Conservation (phyloP, 129 eudicot species). For the Apium graveolens region DNA sequence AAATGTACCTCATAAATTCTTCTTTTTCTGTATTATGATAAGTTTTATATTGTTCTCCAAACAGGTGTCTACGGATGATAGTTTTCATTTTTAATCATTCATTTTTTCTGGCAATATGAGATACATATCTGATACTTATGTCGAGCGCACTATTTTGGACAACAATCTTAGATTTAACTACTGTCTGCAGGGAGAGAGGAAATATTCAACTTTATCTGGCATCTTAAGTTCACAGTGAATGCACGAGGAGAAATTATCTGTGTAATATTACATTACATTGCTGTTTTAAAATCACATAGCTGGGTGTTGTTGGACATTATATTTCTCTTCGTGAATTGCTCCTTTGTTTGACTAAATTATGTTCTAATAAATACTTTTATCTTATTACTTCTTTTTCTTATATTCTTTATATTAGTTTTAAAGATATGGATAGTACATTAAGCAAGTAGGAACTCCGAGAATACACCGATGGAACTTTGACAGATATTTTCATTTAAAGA, state of each 20-base stretch:
- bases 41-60: too few relatives aligned
- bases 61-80: too few relatives aligned
- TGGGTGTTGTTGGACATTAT: neutral
- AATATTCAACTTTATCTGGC: too few relatives aligned
- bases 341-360: neutral
- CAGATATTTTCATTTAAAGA: slow-evolving; percentile 93
- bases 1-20: too few relatives aligned
- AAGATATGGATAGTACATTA: slow-evolving; percentile 70
- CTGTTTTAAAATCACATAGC: neutral
- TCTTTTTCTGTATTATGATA: too few relatives aligned
- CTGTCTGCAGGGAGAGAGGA: too few relatives aligned
- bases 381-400: slow-evolving; percentile 5
- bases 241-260: neutral
- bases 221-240: neutral
- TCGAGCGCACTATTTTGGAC: too few relatives aligned
- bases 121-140: too few relatives aligned
- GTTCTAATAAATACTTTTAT: neutral
- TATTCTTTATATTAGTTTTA: slow-evolving; percentile 17
- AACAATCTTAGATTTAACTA: too few relatives aligned
- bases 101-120: too few relatives aligned
- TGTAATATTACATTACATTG: neutral
- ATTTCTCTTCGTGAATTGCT: neutral
- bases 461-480: slow-evolving; percentile 93
- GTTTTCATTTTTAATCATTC: too few relatives aligned
- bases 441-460: slow-evolving; percentile 98